Base-by-base conservation (phyloP, 2,329 filamentous ascomycete genomes). In the Didymella lethalis region DNA sequence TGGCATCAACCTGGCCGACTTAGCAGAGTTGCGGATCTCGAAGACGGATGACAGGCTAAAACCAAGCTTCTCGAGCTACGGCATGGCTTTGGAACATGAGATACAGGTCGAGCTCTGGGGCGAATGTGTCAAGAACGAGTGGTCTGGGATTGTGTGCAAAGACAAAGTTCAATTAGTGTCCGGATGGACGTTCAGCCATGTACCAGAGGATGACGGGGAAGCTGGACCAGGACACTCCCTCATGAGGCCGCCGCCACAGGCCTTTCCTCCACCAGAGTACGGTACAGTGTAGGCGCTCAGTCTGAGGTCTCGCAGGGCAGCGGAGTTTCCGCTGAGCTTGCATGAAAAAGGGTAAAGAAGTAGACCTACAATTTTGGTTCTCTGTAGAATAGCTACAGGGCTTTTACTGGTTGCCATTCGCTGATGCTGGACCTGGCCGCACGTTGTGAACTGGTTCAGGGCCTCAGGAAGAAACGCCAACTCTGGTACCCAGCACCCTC, bases 51-150 rank as follows among this genome's bases (percentile, higher is more conserved):
- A 63, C 8, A 48, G 41, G 7, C 29, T 64, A 7, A 45, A 61
- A 0, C 70, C 72, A 0, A 65, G 67, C 25, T 74, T 74, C 50
- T 67, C 66, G 5, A 70, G 63, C 34, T 74, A 71, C 46, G 71
- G 66, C 4, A n/a, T 72, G 1, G 49, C 59, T 2, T 23, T 73
- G 48, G 63, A 68, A 32, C 66, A 73, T 31, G 61, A 64, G 23
- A 7, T 73, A 4, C 63, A 68, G 45, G 67, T 74, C 3, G 60
- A 68, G 8, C 50, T 73, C 2, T 68, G 69, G 62, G 67, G 68
- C 12, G 66, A 67, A 51, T 74, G 72, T 34, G 72, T 63, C 1
- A 65, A 61, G n/a, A 67, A 67, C 29, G 67, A 70, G 18, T 70
- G 67, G 48, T 51, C 54, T 1, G 61, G 62, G 0, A 62, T 66